phyloP scores from a whole-genome alignment of 768 basidiomycete genomes.

The Naganishia friedmannii region DNA sequence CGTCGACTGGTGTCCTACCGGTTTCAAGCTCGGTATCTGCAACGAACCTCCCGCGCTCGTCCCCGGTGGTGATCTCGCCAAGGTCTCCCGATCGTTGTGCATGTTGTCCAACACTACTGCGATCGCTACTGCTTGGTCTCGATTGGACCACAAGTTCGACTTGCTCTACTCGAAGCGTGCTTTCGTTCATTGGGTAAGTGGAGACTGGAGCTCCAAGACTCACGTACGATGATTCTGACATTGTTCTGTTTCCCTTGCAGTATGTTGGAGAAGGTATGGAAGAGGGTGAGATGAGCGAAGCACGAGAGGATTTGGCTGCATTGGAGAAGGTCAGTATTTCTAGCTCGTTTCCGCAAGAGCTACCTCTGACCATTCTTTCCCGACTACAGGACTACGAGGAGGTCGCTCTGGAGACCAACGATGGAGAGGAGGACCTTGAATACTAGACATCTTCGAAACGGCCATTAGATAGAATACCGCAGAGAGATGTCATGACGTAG shows the following conservation, averaged over 20 bases:
- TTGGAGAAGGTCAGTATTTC: constrained; percentile 74
- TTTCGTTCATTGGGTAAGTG: constrained; percentile 54
- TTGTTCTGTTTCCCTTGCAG: constrained; percentile 56
- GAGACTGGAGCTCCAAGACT: background rate
- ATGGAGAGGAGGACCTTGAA: constrained; percentile 53
- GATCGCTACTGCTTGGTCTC: constrained; percentile 91
- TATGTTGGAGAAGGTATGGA: constrained; percentile 99
- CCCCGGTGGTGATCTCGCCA: constrained; percentile 91
- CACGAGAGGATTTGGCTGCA: constrained; percentile 94
- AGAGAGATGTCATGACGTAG: constrained; percentile 23
- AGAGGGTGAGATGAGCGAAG: constrained; percentile 98
- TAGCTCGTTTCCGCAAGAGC: background rate
- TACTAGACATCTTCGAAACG: constrained; percentile 41
- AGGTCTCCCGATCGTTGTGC: constrained; percentile 88
- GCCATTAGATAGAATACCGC: constrained; percentile 1
- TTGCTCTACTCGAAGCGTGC: constrained; percentile 80
- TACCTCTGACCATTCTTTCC: constrained; percentile 7
- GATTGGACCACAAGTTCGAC: constrained; percentile 95
- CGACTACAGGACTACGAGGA: constrained; percentile 52
- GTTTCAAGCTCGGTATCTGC: constrained; percentile 97
- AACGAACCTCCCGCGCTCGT: constrained; percentile 90
- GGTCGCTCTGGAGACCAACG: constrained; percentile 53
- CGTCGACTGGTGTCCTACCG: constrained; percentile 60
- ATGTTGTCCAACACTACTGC: constrained; percentile 77
- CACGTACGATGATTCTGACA: background rate